These are phyloP conservation scores for Gentiana straminea DNA, from an alignment of 257 asterid genomes.

Conservation along the genomic window DNA sequence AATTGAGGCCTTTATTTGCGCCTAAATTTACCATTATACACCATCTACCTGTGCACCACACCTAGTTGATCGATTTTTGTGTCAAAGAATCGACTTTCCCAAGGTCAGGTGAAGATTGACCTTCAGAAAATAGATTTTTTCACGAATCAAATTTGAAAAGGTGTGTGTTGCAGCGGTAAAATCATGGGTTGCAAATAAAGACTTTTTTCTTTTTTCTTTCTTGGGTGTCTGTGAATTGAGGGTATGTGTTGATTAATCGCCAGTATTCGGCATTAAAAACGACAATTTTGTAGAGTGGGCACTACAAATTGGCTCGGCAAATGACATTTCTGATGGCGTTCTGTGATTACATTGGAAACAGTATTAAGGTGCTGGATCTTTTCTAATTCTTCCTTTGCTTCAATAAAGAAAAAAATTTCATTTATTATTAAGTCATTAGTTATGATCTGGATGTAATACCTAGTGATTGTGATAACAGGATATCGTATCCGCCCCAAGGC, in stretches of 20 bases:
- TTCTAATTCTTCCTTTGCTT: background rate
- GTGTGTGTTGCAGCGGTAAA: no score
- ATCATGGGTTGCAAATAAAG: no score
- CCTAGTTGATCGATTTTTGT: no score
- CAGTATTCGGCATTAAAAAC: background rate
- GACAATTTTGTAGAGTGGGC: conserved; percentile 60
- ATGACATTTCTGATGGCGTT: conserved; percentile 88
- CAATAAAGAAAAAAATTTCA: background rate
- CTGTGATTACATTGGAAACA: conserved; percentile 84
- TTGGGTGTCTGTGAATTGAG: no score
- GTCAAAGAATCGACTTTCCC: no score
- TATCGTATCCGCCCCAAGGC: conserved; percentile 86
- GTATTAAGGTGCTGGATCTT: conserved; percentile 34
- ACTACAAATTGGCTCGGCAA: conserved; percentile 88
- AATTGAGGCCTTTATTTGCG: no score
- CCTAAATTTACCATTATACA: no score
- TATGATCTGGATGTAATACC: conserved; percentile 5
- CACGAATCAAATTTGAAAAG: no score
- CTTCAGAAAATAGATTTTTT: no score
- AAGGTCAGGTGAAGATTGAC: no score
- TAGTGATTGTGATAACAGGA: conserved; percentile 42
- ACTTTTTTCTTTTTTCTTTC: background rate
- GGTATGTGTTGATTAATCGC: no score
- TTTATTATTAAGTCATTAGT: background rate
- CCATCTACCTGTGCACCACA: no score